Evolutionary conservation across 768 basidiomycete genomes (phyloP).

Genomic region (Boletus pseudopeckii): DNA sequence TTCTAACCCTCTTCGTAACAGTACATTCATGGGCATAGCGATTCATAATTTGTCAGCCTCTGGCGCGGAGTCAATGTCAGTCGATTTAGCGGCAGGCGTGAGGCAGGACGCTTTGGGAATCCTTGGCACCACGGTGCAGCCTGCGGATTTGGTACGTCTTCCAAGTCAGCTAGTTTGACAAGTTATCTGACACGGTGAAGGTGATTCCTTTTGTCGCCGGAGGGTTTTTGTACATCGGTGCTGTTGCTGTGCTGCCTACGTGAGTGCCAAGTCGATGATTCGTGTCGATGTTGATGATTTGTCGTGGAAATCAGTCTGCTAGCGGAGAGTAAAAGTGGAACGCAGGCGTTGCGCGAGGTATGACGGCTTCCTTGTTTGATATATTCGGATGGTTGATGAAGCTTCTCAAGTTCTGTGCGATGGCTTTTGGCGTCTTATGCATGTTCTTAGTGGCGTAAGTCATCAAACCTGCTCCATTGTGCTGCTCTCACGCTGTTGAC

Average conservation of each 20-base stretch:
- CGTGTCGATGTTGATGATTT: slow-evolving; percentile 9
- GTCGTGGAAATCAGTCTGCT: slow-evolving; percentile 53
- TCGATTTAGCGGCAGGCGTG: slow-evolving; percentile 73
- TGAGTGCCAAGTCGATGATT: slow-evolving; percentile 40
- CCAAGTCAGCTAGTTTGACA: slow-evolving; percentile 11
- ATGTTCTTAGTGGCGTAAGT: slow-evolving; percentile 93
- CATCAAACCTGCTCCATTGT: slow-evolving; percentile 11
- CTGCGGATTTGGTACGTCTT: slow-evolving; percentile 73
- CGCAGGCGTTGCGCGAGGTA: slow-evolving; percentile 89
- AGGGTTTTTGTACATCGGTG: slow-evolving; percentile 91
- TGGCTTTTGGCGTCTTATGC: slow-evolving; percentile 86
- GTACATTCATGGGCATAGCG: slow-evolving; percentile 85
- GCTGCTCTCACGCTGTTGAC: slow-evolving; percentile 18
- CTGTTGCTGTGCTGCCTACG: slow-evolving; percentile 89
- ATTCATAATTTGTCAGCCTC: slow-evolving; percentile 73
- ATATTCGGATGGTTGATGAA: slow-evolving; percentile 18
- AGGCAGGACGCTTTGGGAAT: slow-evolving; percentile 73
- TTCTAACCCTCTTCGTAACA: slow-evolving; percentile 25
- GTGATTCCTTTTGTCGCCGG: slow-evolving; percentile 89
- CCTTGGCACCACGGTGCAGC: slow-evolving; percentile 76
- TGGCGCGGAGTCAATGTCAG: slow-evolving; percentile 35
- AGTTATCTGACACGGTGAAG: slow-evolving; percentile 36
- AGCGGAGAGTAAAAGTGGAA: slow-evolving; percentile 82
- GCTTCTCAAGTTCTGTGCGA: slow-evolving; percentile 73
- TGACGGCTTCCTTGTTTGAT: slow-evolving; percentile 7